Evolutionary conservation across 805 yeast species (phyloP).

Genomic region (Candida loeiensis): DNA sequence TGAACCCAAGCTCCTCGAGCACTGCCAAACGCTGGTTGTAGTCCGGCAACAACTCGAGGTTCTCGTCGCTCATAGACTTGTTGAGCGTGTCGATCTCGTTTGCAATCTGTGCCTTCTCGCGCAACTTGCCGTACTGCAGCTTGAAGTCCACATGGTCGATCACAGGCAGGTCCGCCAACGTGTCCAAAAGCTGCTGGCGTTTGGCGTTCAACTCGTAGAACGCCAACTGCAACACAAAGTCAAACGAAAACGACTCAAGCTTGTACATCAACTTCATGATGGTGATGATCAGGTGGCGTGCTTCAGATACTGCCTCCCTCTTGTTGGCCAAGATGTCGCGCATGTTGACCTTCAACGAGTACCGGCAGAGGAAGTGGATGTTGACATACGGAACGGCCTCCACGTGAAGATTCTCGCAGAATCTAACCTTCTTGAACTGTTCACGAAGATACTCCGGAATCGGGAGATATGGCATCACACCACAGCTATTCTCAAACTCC

Average conservation of each 20-base stretch:
- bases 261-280: conserved; percentile 36
- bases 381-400: conserved; percentile 38
- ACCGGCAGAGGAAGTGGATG: conserved; percentile 44
- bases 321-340: conserved; percentile 36
- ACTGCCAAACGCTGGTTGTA: conserved; percentile 86
- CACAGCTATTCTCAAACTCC: conserved; percentile 22
- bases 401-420: conserved; percentile 30
- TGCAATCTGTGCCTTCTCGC: conserved; percentile 44
- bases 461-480: conserved; percentile 37
- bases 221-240: conserved; percentile 26
- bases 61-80: conserved; percentile 75
- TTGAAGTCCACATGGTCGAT: conserved; percentile 43
- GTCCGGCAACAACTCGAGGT: conserved; percentile 85
- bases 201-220: conserved; percentile 36
- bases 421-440: conserved; percentile 35
- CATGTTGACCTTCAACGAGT: conserved; percentile 30
- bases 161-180: conserved; percentile 23
- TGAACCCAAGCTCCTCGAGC: conserved; percentile 70
- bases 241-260: conserved; percentile 46
- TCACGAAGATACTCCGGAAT: conserved; percentile 27
- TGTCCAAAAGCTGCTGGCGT: conserved; percentile 31
- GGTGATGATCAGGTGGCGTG: conserved; percentile 31
- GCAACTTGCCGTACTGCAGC: conserved; percentile 42
- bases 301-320: conserved; percentile 30
- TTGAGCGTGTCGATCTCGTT: conserved; percentile 53